Conservation (phyloP, 139 green algal species). For the Chlorella sp. region DNA sequence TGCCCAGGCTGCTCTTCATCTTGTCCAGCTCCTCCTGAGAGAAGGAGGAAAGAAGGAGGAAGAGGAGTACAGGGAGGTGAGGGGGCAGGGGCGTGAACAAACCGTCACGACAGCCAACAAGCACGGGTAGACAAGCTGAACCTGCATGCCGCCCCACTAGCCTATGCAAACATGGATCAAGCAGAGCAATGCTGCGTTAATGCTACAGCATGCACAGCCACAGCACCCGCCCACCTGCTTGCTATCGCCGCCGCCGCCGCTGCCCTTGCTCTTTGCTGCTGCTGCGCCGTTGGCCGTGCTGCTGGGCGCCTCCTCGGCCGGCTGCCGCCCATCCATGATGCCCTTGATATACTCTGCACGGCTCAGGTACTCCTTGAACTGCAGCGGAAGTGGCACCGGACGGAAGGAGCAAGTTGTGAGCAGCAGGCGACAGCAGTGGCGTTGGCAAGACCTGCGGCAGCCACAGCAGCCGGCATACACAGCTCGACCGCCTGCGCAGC, state of each 20-base stretch:
- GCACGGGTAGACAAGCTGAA: too few relatives aligned
- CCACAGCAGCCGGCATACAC: neutral
- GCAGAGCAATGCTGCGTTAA: neutral
- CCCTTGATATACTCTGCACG: slow-evolving; percentile 94
- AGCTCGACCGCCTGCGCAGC: too few relatives aligned
- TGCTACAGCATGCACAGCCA: neutral
- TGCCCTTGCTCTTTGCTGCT: neutral
- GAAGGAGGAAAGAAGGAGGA: neutral
- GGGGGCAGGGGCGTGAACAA: neutral
- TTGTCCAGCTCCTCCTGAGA: slow-evolving; percentile 76
- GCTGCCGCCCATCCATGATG: slow-evolving; percentile 63
- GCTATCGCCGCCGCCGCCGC: slow-evolving; percentile 22
- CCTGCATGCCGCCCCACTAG: too few relatives aligned
- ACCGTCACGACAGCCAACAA: neutral
- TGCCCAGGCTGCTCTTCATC: slow-evolving; percentile 77
- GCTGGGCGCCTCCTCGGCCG: slow-evolving; percentile 23
- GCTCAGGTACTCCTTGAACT: slow-evolving; percentile 90
- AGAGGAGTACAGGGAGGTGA: too few relatives aligned
- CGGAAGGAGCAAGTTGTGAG: neutral
- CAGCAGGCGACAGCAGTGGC: neutral
- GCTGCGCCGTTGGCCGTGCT: slow-evolving; percentile 32
- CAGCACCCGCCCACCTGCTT: slow-evolving; percentile 42
- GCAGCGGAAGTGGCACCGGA: neutral
- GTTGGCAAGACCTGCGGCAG: too few relatives aligned
- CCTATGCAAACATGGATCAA: neutral